Conservation (phyloP, 1,284 basidiomycete species). For the Fomitopsis betulina region DNA sequence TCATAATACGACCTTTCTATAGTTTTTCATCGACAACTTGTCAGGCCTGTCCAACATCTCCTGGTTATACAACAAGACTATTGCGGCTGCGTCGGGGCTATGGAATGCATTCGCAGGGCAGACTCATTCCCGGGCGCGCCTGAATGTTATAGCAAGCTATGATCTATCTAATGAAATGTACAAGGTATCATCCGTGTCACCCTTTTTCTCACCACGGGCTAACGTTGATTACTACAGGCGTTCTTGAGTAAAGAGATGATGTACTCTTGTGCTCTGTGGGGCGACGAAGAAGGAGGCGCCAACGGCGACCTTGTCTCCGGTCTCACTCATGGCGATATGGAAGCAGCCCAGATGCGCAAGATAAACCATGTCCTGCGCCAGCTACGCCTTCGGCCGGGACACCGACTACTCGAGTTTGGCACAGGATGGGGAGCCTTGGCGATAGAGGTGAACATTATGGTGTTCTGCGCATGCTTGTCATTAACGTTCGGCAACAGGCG, state of each 20-base stretch:
- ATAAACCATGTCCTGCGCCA: slow-evolving; percentile 73
- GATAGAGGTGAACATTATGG: slow-evolving; percentile 65
- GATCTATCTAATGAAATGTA: slow-evolving; percentile 84
- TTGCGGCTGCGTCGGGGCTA: slow-evolving; percentile 64
- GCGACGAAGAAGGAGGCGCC: slow-evolving; percentile 65
- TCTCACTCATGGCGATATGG: slow-evolving; percentile 57
- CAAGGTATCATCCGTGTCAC: slow-evolving; percentile 41
- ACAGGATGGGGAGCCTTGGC: slow-evolving; percentile 90
- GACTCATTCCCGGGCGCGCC: slow-evolving; percentile 69
- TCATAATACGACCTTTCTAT: slow-evolving; percentile 20
- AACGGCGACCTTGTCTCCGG: slow-evolving; percentile 45
- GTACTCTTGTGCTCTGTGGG: slow-evolving; percentile 86
- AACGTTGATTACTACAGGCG: slow-evolving; percentile 39
- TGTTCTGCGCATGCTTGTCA: slow-evolving; percentile 13
- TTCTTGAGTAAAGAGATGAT: slow-evolving; percentile 90
- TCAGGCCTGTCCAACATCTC: slow-evolving; percentile 62
- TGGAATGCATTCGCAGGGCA: slow-evolving; percentile 83
- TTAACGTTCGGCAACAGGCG: slow-evolving; percentile 38
- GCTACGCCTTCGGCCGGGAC: slow-evolving; percentile 72
- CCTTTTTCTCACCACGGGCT: neutral
- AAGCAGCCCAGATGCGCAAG: slow-evolving; percentile 80
- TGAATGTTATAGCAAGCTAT: slow-evolving; percentile 87
- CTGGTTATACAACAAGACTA: slow-evolving; percentile 60
- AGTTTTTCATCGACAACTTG: slow-evolving; percentile 86
- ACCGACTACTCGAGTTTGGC: slow-evolving; percentile 87